Percentiles rank a stretch among this genome's conserved stretches.
Evolutionary conservation across 2,329 filamentous ascomycete species (phyloP).

Genomic region (Colletotrichum euphorbiae): DNA sequence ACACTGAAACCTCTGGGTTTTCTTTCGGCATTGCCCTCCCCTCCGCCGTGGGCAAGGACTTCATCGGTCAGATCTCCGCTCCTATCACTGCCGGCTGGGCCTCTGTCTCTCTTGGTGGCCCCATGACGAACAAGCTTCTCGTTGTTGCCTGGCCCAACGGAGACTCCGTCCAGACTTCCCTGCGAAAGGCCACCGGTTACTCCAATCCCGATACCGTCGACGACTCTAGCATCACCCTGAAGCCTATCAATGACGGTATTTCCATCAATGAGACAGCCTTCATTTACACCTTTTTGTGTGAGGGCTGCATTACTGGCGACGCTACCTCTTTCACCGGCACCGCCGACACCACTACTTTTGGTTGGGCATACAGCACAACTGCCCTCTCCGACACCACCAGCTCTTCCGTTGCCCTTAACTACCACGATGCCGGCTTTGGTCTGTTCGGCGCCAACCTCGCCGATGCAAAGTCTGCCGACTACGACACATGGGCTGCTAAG

Average conservation of each 20-base stretch:
- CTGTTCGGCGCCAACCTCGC: slow-evolving; percentile 41
- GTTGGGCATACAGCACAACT: slow-evolving; percentile 38
- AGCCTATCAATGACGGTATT: slow-evolving; percentile 59
- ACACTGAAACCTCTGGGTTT: slow-evolving; percentile 30
- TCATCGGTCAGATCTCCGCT: slow-evolving; percentile 39
- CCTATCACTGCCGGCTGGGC: slow-evolving; percentile 35
- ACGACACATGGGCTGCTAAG: slow-evolving; percentile 41
- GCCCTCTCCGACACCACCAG: slow-evolving; percentile 40
- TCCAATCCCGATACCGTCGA: slow-evolving; percentile 54
- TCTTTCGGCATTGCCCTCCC: slow-evolving; percentile 35
- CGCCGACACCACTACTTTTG: slow-evolving; percentile 30
- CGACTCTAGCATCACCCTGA: slow-evolving; percentile 49
- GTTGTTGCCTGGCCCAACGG: slow-evolving; percentile 58
- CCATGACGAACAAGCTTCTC: slow-evolving; percentile 58
- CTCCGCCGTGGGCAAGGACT: slow-evolving; percentile 33
- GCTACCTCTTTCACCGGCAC: slow-evolving; percentile 42
- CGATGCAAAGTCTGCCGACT: slow-evolving; percentile 41
- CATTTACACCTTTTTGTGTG: slow-evolving; percentile 62
- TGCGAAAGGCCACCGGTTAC: slow-evolving; percentile 49
- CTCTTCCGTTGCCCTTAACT: slow-evolving; percentile 40
- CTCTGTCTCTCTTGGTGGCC: slow-evolving; percentile 50
- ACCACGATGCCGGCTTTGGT: slow-evolving; percentile 41
- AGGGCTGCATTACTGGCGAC: slow-evolving; percentile 50
- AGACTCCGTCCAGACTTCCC: slow-evolving; percentile 48
- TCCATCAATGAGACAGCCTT: slow-evolving; percentile 60